A percentile compares a stretch with the other conserved stretches of the same genome.
phyloP scores from a whole-genome alignment of 768 basidiomycete species.

The Auricularia sp. region DNA sequence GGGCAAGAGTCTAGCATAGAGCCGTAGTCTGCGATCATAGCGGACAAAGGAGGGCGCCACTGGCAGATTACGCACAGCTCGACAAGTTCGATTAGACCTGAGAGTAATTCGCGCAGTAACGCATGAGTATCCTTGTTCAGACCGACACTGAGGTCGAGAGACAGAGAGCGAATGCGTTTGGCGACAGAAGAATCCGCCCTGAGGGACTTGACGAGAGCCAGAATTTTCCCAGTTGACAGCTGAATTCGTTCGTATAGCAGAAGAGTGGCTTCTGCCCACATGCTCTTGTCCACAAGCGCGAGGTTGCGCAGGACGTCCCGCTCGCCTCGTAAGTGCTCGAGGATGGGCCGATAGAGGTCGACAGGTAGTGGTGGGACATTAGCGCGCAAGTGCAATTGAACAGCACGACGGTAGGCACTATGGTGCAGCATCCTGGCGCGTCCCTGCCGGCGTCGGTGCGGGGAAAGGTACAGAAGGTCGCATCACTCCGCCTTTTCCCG shows the following conservation, averaged over 20 bases:
- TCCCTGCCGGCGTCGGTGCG: no score
- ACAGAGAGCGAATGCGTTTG: background rate
- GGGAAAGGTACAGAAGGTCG: no score
- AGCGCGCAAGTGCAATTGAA: no score
- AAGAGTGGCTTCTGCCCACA: background rate
- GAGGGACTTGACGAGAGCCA: background rate
- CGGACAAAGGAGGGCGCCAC: background rate
- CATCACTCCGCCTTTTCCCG: no score
- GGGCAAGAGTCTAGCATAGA: background rate
- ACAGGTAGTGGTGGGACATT: background rate
- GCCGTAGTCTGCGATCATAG: background rate
- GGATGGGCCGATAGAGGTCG: background rate
- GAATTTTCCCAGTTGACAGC: background rate
- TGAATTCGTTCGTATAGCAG: background rate
- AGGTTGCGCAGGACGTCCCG: background rate
- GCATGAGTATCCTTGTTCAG: background rate
- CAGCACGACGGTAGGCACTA: no score
- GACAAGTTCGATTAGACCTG: background rate
- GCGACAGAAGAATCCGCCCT: background rate
- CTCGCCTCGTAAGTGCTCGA: background rate
- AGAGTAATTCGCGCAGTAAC: background rate
- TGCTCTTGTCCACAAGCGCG: background rate
- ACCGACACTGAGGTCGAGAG: background rate
- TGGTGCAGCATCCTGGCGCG: no score
- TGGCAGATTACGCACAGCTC: background rate